Percentiles rank a stretch among this genome's conserved stretches.
Conservation (phyloP, 2,329 filamentous ascomycete species). For the Talaromyces amestolkiae region DNA sequence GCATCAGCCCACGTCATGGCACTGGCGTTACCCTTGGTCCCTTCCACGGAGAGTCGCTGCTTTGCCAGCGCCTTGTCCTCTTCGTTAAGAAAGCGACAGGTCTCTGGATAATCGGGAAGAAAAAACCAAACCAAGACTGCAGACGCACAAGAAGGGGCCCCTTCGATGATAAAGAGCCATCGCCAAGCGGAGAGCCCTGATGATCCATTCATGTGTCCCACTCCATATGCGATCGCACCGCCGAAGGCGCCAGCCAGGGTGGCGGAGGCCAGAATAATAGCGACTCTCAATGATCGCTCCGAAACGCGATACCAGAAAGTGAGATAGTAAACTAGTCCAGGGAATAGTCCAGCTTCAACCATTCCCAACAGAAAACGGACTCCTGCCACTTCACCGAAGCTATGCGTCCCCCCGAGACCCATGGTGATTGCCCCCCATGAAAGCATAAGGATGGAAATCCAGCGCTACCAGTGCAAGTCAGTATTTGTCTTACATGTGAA, state of each 20-base stretch:
- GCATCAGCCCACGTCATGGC: slow-evolving; percentile 22
- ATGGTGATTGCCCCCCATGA: too few species aligned
- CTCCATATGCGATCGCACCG: slow-evolving; percentile 54
- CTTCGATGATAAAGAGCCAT: slow-evolving; percentile 24
- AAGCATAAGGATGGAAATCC: too few species aligned
- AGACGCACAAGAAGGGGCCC: slow-evolving; percentile 19
- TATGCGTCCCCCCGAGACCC: too few species aligned
- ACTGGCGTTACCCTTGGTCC: not conserved
- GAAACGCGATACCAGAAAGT: slow-evolving; percentile 57
- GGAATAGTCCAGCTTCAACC: slow-evolving; percentile 52
- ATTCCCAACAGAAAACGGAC: slow-evolving; percentile 46
- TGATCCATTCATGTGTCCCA: slow-evolving; percentile 36
- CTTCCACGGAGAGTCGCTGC: slow-evolving; percentile 26
- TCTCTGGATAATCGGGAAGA: slow-evolving; percentile 33
- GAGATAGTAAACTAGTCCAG: slow-evolving; percentile 49
- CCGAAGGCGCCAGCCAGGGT: slow-evolving; percentile 44
- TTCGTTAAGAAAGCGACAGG: slow-evolving; percentile 23
- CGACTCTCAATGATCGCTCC: slow-evolving; percentile 58
- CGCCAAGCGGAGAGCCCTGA: slow-evolving; percentile 25
- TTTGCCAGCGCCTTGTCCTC: not conserved
- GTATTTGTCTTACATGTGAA: too few species aligned
- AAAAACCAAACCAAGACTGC: slow-evolving; percentile 28
- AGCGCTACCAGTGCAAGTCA: too few species aligned
- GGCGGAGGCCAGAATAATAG: too few species aligned
- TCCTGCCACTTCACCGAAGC: too few species aligned